Base-by-base conservation (phyloP, 495 filamentous ascomycete genomes). In the Acidiella bohemica region DNA sequence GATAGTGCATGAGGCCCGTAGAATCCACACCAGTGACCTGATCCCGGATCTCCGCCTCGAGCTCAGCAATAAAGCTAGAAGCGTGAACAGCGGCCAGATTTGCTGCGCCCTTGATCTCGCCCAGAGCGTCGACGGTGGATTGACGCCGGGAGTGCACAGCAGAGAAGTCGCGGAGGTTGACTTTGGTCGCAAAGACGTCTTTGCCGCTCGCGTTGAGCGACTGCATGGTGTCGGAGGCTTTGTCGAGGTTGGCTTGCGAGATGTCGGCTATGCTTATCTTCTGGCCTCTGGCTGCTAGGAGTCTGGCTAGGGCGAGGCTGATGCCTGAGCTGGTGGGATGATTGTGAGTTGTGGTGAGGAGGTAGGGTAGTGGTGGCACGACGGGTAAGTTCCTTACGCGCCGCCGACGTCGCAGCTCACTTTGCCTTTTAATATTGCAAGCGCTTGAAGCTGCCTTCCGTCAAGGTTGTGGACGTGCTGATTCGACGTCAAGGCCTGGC, bases 71-170 rank as follows among this genome's bases (percentile, higher is more conserved):
- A n/a, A n/a, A n/a, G n/a, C n/a, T n/a, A n/a, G n/a, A n/a, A n/a
- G n/a, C 9, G 27, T 33, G 5, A 51, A 58, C 1, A 65, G 74
- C 74, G 0, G 57, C 57, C 7, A 56, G 18, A 30, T 60, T 58
- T 9, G 57, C 57, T 5, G 55, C 55, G n/a, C 55, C 55, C 30
- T 60, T 53, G 8, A 60, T 41, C 36, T 50, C 46, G 24, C 57
- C 57, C 27, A 52, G 54, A 30, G 53, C 54, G 0, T 49, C 43
- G 10, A 58, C 53, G 5, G 63, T 57, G 2, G 20, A 33, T 14
- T 57, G 31, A 3, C 75, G 49, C 38, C 70, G 36, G 5, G 35
- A 39, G 41, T 67, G 53, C 32, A 73, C 58, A 10, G 70, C 51
- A 11, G 51, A 48, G 11, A 40, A 13, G 5, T 46, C 39, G 11